Evolutionary conservation across 2,329 filamentous ascomycete species (phyloP).

Genomic region (Monilinia laxa): DNA sequence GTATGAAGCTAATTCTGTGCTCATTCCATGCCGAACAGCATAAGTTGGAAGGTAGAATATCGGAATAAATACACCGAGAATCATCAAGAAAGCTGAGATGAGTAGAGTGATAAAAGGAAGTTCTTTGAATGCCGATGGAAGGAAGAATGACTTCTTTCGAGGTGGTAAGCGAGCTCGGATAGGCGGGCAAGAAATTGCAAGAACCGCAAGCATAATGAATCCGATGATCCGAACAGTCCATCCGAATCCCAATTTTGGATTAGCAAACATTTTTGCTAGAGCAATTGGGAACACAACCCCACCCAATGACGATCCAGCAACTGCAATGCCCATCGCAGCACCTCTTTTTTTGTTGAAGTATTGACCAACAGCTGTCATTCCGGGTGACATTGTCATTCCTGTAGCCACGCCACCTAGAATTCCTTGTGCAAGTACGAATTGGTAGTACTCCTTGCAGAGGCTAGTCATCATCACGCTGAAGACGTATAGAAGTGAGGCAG

Average conservation of each 20-base stretch:
- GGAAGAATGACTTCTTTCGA: conserved; percentile 20
- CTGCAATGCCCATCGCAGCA: conserved; percentile 49
- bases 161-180: conserved; percentile 18
- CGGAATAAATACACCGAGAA: conserved; percentile 52
- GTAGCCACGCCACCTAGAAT: conserved; percentile 37
- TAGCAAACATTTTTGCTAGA: conserved; percentile 17
- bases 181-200: neutral
- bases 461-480: conserved; percentile 42
- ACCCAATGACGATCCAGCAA: conserved; percentile 21
- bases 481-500: conserved; percentile 29
- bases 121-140: conserved; percentile 21
- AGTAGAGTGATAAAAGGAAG: conserved; percentile 11
- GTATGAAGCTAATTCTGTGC: conserved; percentile 48
- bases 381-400: conserved; percentile 44
- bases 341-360: conserved; percentile 52
- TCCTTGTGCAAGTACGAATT: conserved; percentile 42
- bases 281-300: conserved; percentile 23
- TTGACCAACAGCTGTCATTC: conserved; percentile 44
- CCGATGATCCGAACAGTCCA: conserved; percentile 36
- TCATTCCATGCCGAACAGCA: conserved; percentile 49
- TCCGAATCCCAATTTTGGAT: conserved; percentile 36
- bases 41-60: conserved; percentile 47
- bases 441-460: conserved; percentile 41
- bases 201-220: conserved; percentile 45
- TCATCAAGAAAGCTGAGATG: conserved; percentile 39